Base-by-base conservation (phyloP, 2,329 filamentous ascomycete species). In the Colletotrichum paranaense region DNA sequence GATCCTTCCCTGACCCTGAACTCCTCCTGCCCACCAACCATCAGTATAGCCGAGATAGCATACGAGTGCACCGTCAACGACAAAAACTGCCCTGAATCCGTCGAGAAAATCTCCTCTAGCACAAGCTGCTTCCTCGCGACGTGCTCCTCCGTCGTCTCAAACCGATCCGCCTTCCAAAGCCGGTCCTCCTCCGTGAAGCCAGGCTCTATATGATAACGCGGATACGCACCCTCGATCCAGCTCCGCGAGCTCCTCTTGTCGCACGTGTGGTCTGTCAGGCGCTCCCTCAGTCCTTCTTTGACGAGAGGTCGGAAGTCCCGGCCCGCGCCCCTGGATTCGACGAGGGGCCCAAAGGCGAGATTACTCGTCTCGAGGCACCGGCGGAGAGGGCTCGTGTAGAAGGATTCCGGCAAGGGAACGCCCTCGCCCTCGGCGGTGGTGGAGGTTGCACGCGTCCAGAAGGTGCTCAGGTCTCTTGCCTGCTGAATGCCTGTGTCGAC, bases 251-350 rank as follows among this genome's bases (percentile, higher is more conserved):
- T 86, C 19, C 90, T 84, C 19, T 88, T 85, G 78, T 92, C 90
- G 78, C 91, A 92, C 0, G 90, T 92, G 78, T 92, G 90, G 67
- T 87, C 83, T 9, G 88, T 90, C 70, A 91, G 85, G 2, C 88
- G 86, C 78, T 93, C 91, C 24, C 91, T 84, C 16, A 92, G 82
- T 5, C 86, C 78, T 71, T 92, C 90, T 78, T 90, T 91, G 77
- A 92, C 80, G 1, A 85, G 89, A 89, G 38, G 38, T 42, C 38
- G 38, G 38, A 42, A 42, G 2, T 19, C 14, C 38, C 5, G 38
- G 38, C 38, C 6, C 79, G 81, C 5, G 89, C 79, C 38, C 38
- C 7, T 7, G 38, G 14, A 16, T 42, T 42, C 38, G 38, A 42
- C 38, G 14, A 42, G 38, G 38, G 38, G 38, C 38, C 38, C 16